Evolutionary conservation across 495 filamentous ascomycete species (phyloP), one percentile per base, ranked within the genome.

Genomic region (Penicillium pancosmium): DNA sequence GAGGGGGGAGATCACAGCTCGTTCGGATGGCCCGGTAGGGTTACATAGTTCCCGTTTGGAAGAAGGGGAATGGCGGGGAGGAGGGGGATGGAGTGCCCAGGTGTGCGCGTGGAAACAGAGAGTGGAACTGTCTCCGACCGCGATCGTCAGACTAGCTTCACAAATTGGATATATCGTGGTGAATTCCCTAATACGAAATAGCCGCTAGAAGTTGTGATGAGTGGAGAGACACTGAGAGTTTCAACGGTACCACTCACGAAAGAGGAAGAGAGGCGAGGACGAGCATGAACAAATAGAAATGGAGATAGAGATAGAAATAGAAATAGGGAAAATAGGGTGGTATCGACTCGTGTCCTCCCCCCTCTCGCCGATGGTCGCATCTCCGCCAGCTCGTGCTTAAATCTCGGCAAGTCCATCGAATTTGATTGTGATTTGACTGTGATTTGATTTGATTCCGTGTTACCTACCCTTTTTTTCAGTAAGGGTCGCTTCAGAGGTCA

Each of bases 281-380:
- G 36, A 38, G 4, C 36, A 38, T 38, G 12, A 38, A 38, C 36
- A 31, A 31, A 31, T 31, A 31, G 27, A 31, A 31, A 31, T 31
- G 4, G 8, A 9, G 27, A 31, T 23, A 23, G 23, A 23, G 3
- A 23, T 4, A 23, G 23, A 31, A 31, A 31, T 31, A 31, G 27
- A 31, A 31, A 31, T 31, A 31, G 8, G 27, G 27, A 31, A 31
- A 66, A 60, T 68, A 72, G 68, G 65, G 69, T 74, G 67, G 57
- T 65, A 72, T 74, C 63, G 68, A 57, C 65, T 72, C 57, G 64
- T 72, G 65, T 54, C 63, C 60, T n/a, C 36, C 15, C 27, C 27
- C 27, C 27, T 31, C 27, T 31, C 27, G 62, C 64, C 65, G 65
- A 70, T 68, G 71, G 71, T 74, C 71, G 68, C 69, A 73, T 72